Conservation (phyloP, 179 eudicot genomes). For the Spinacia oleracea region DNA sequence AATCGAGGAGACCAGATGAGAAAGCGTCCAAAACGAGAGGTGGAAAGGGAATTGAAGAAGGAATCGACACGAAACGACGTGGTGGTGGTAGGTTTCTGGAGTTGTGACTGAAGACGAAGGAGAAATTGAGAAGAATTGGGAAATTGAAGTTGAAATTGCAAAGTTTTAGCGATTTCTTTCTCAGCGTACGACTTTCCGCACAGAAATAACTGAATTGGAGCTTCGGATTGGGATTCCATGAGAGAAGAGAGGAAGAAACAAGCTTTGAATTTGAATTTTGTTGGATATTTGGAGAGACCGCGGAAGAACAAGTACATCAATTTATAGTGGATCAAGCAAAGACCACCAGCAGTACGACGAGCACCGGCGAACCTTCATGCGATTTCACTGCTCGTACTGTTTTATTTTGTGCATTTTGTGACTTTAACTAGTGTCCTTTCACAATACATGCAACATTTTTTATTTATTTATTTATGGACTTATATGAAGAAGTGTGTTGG, state of each 20-base stretch:
- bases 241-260: background rate
- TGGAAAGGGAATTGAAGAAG: slow-evolving; percentile 52
- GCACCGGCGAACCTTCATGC: no score
- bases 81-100: slow-evolving; percentile 15
- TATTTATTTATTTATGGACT: no score
- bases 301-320: no score
- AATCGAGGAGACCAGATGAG: slow-evolving; percentile 73
- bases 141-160: slow-evolving; percentile 40
- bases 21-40: slow-evolving; percentile 67
- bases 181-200: slow-evolving; percentile 66
- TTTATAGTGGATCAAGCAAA: no score
- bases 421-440: no score
- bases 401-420: no score
- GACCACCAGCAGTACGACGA: no score
- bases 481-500: no score
- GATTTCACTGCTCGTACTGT: no score
- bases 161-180: slow-evolving; percentile 43
- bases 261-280: background rate
- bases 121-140: slow-evolving; percentile 39
- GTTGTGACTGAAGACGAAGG: slow-evolving; percentile 46
- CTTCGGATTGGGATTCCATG: slow-evolving; percentile 26
- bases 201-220: slow-evolving; percentile 29
- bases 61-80: slow-evolving; percentile 40
- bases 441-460: no score
- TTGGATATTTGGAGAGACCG: background rate